A percentile compares a stretch with the other conserved stretches of the same genome.
Evolutionary conservation across 768 basidiomycete genomes (phyloP).

Genomic region (Grammothele lineata): DNA sequence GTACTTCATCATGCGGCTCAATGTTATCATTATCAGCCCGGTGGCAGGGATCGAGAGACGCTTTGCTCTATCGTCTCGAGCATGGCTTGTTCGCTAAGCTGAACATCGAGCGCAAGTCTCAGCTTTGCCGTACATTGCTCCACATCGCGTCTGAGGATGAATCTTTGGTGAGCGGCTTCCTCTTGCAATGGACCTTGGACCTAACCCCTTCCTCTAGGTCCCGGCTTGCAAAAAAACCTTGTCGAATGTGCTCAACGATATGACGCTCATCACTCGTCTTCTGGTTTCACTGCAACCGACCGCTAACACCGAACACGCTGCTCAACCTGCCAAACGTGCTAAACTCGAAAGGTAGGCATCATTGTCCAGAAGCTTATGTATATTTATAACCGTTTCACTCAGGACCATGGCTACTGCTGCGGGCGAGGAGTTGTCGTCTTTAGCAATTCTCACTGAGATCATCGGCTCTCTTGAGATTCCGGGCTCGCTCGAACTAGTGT

Average conservation of each 20-base stretch:
- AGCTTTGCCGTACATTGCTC: conserved; percentile 55
- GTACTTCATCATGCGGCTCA: too few relatives aligned
- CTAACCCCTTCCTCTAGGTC: too few relatives aligned
- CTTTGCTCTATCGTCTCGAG: conserved; percentile 44
- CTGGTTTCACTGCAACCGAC: conserved; percentile 50
- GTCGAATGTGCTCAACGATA: conserved; percentile 43
- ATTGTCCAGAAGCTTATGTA: too few relatives aligned
- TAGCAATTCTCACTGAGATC: conserved; percentile 66
- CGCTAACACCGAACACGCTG: conserved; percentile 36
- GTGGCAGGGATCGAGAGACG: conserved; percentile 32
- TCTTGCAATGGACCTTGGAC: conserved; percentile 40
- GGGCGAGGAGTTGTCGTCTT: conserved; percentile 39
- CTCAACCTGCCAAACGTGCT: conserved; percentile 59
- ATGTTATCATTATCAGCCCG: conserved; percentile 33
- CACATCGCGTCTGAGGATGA: conserved; percentile 43
- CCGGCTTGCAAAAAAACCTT: conserved; percentile 41
- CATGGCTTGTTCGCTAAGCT: conserved; percentile 54
- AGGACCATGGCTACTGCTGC: conserved; percentile 23
- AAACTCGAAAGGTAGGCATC: conserved; percentile 51
- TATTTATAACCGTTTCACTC: too few relatives aligned
- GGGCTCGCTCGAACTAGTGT: conserved; percentile 68
- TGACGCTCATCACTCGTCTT: conserved; percentile 48
- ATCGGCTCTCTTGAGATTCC: conserved; percentile 60
- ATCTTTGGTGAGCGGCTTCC: conserved; percentile 40
- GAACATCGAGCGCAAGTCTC: conserved; percentile 46